Base-by-base conservation (phyloP, 257 asterid genomes). In the Solanum neorickii region DNA sequence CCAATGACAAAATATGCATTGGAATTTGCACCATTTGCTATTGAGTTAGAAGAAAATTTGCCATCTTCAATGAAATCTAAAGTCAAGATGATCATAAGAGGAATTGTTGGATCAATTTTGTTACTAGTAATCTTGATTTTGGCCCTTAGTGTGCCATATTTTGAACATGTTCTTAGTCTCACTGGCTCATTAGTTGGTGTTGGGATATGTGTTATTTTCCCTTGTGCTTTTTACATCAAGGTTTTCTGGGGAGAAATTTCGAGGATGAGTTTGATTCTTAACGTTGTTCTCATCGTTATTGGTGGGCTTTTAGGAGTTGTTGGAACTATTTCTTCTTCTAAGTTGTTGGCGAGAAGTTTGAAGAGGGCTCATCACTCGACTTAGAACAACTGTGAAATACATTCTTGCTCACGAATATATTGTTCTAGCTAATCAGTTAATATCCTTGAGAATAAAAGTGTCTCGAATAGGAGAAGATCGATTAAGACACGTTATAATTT, bases 1-100 rank as follows among this genome's bases (percentile, higher is more conserved):
- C 98, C 98, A 21, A 91, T 95, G 95, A 95, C 98, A 10, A 94
- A 94, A 91, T 94, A 94, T 80, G 98, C 96, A 9, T 90, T 95
- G 2, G 96, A 93, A 83, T 94, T 93, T 85, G 92, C 96, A 20
- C 98, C 98, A 4, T 89, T 94, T 39, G 97, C 98, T 27, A 93
- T 92, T 31, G 93, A 95, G 69, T 91, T 94, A 1, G 97, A 95
- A 68, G 90, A 89, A 13, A 89, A 27, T 52, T 93, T 95, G 21
- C 94, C 96, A 3, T 84, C 25, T 21, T 47, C 90, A 7, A 86
- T 95, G 93, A 92, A 90, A 33, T 39, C 90, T 7, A 87, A 90
- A 86, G 89, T 94, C 7, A 91, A 87, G 91, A 92, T 86, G 92
- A 87, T 95, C 83, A 82, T 92, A 25, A 88, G 98, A 46, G 96